Base-by-base conservation (phyloP, 108 stramenopile genomes). In the Parietichytrium sp. region DNA sequence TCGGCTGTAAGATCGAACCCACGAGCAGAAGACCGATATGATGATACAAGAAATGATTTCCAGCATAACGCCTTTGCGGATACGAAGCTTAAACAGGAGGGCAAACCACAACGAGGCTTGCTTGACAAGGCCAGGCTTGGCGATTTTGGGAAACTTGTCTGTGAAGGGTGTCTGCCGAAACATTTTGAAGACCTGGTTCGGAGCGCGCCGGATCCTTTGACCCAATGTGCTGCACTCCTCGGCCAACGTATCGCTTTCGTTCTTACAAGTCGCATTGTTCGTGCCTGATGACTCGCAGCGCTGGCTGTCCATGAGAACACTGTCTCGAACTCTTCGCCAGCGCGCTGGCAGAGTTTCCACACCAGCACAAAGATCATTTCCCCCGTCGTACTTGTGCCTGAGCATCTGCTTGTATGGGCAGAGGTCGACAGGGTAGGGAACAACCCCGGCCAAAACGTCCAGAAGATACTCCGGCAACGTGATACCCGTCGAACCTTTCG, bases 1-100 rank as follows among this genome's bases (percentile, higher is more conserved):
- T n/a, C 61, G 20, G 61, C 61, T 72, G 25, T 72, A 72, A n/a
- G 61, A 72, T 15, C 61, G 6, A 10, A 72, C 61, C 61, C 61
- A 72, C 61, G 61, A 33, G 61, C 61, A 72, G 16, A 72, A 33
- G 38, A 72, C 42, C 10, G 61, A 33, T 6, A 42, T 72, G 8
- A 72, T 25, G 6, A 72, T 10, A n/a, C 38, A 45, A 25, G 38
- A 45, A 10, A 72, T 27, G 42, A 25, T 42, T 20, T 72, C 61
- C 36, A 72, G 36, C 23, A 72, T 6, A 0, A 72, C 1, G 2
- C 61, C 61, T 42, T 72, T 33, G 0, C 61, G 61, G 6, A 72
- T 6, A 1, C 38, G 38, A 6, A 45, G 13, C 38, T 12, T 36
- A 2, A 42, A 33, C 29, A 72, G 42, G 6, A 27, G 38, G 6